Evolutionary conservation across 192 early-diverging fungal genomes (phyloP).

Genomic region (Kappamyces sp.): DNA sequence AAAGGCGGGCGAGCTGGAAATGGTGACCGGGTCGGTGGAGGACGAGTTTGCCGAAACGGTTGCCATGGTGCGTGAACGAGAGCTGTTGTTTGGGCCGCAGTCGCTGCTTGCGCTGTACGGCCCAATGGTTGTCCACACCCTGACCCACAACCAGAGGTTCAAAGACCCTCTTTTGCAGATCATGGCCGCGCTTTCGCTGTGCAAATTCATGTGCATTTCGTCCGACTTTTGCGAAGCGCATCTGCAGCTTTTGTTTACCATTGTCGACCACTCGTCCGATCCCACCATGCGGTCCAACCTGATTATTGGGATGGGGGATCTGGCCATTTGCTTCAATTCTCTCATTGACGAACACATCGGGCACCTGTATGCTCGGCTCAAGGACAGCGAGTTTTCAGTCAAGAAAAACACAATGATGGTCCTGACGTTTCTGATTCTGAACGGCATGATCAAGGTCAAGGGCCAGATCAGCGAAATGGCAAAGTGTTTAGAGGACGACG

Average conservation of each 20-base stretch:
- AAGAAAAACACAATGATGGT: constrained; percentile 99
- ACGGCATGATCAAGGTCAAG: constrained; percentile 99
- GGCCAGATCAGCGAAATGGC: constrained; percentile 98
- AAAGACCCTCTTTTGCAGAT: constrained; percentile 83
- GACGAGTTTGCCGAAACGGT: constrained; percentile 95
- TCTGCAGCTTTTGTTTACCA: constrained; percentile 83
- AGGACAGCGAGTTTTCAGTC: constrained; percentile 70
- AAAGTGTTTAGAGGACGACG: constrained; percentile 82
- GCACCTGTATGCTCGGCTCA: constrained; percentile 87
- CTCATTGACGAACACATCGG: constrained; percentile 95
- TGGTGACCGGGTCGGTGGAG: constrained; percentile 85
- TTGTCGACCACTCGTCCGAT: constrained; percentile 77
- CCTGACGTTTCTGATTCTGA: constrained; percentile 92
- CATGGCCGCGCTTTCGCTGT: constrained; percentile 77
- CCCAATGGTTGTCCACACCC: constrained; percentile 75
- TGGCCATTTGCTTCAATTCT: constrained; percentile 95
- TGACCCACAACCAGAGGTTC: constrained; percentile 74
- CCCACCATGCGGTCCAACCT: constrained; percentile 89
- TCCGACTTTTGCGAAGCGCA: constrained; percentile 91
- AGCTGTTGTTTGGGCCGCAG: constrained; percentile 74
- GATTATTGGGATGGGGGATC: constrained; percentile 95
- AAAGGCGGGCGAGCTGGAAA: constrained; percentile 78
- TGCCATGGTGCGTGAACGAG: constrained; percentile 78
- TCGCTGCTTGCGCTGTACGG: constrained; percentile 78
- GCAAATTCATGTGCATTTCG: constrained; percentile 97